Percentiles rank a stretch among this genome's conserved stretches.
phyloP scores from a whole-genome alignment of 192 early-diverging fungal genomes.

The Helicostylum pulchrum region DNA sequence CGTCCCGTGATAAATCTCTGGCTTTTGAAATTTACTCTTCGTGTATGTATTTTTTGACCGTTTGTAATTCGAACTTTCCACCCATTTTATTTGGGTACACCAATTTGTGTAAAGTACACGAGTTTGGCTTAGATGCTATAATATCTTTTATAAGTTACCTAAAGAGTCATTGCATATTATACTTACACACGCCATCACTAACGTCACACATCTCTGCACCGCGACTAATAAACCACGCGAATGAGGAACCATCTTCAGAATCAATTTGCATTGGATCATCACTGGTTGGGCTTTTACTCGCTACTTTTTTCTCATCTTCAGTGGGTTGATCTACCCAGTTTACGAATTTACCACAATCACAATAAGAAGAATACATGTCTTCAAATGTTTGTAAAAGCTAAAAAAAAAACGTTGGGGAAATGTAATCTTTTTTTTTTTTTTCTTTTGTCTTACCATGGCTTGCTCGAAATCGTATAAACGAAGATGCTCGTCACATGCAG shows the following conservation, averaged over 20 bases:
- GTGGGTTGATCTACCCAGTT: slow-evolving; percentile 54
- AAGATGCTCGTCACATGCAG: slow-evolving; percentile 83
- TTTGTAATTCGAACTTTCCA: slow-evolving; percentile 70
- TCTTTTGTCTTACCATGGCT: slow-evolving; percentile 46
- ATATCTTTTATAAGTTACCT: no score
- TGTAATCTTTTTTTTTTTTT: neutral
- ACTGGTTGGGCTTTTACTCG: neutral
- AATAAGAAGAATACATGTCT: slow-evolving; percentile 87
- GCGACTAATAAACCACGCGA: slow-evolving; percentile 81
- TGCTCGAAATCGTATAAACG: slow-evolving; percentile 87
- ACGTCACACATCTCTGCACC: slow-evolving; percentile 90
- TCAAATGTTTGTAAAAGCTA: slow-evolving; percentile 62
- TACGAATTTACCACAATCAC: slow-evolving; percentile 92
- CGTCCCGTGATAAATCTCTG: neutral
- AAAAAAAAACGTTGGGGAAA: neutral
- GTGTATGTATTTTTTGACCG: slow-evolving; percentile 75
- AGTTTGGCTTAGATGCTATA: slow-evolving; percentile 77
- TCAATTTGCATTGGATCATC: slow-evolving; percentile 12
- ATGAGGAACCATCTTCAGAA: slow-evolving; percentile 26
- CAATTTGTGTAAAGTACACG: slow-evolving; percentile 80
- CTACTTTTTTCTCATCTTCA: slow-evolving; percentile 1
- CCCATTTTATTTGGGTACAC: slow-evolving; percentile 75
- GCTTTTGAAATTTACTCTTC: slow-evolving; percentile 63
- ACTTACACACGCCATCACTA: slow-evolving; percentile 69
- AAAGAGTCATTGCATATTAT: no score